These are phyloP conservation scores for Linnemannia elongata DNA, from an alignment of 192 early-diverging fungal genomes.

Conservation along the genomic window DNA sequence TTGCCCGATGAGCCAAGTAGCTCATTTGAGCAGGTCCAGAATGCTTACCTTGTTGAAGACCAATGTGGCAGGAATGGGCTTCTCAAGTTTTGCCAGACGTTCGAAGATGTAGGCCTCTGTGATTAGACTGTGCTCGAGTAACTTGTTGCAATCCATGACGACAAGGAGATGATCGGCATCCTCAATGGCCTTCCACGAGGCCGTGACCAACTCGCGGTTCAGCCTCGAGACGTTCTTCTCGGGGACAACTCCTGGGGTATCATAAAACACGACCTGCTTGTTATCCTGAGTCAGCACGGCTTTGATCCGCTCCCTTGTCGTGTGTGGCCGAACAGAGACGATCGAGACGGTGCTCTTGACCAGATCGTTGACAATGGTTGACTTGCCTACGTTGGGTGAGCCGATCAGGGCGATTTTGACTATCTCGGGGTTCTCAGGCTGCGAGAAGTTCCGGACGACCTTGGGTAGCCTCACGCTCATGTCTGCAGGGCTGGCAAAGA, in stretches of 20 bases:
- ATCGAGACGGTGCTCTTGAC: conserved; percentile 68
- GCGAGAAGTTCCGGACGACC: conserved; percentile 58
- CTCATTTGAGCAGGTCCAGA: not conserved
- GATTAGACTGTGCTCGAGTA: conserved; percentile 38
- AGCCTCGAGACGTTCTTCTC: conserved; percentile 59
- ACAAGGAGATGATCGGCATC: conserved; percentile 70
- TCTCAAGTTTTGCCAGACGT: conserved; percentile 52
- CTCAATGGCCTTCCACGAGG: conserved; percentile 70
- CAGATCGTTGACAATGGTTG: conserved; percentile 81
- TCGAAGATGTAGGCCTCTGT: conserved; percentile 65
- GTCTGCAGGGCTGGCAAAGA: conserved; percentile 50
- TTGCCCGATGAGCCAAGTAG: not conserved
- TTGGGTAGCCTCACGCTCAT: conserved; percentile 55
- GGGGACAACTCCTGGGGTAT: conserved; percentile 72
- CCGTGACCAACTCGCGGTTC: conserved; percentile 65
- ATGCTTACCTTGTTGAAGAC: conserved; percentile 68
- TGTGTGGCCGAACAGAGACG: conserved; percentile 79
- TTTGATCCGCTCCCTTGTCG: conserved; percentile 76
- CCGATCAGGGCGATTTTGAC: conserved; percentile 75
- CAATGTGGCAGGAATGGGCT: conserved; percentile 62
- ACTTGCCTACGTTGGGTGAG: conserved; percentile 82
- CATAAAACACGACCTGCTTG: conserved; percentile 76
- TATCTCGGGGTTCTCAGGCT: conserved; percentile 73
- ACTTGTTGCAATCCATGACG: conserved; percentile 65
- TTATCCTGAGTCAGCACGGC: conserved; percentile 68